Evolutionary conservation across 768 basidiomycete species (phyloP).

Genomic region (Naganishia antarctica): DNA sequence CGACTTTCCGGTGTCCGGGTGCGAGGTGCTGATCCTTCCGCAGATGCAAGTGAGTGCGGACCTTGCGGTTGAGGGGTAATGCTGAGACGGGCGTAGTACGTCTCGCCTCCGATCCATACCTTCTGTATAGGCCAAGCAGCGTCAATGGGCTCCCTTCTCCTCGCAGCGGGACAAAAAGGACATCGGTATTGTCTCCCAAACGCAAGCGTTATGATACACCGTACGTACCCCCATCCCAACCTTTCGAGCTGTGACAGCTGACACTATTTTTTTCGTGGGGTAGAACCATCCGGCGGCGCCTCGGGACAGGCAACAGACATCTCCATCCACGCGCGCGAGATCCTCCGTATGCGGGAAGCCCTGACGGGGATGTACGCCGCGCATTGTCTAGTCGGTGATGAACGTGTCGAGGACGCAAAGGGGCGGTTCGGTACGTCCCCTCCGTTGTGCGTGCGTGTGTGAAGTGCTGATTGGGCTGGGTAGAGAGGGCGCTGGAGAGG

Average conservation of each 20-base stretch:
- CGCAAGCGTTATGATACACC: constrained; percentile 97
- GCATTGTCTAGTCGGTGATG: constrained; percentile 69
- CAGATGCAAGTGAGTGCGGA: constrained; percentile 67
- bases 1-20: not conserved
- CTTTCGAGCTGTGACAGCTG: not conserved
- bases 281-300: constrained; percentile 94
- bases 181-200: constrained; percentile 89
- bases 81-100: constrained; percentile 59
- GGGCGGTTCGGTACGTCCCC: constrained; percentile 67
- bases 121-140: constrained; percentile 94
- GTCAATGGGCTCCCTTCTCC: constrained; percentile 89
- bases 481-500: constrained; percentile 82
- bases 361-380: constrained; percentile 83
- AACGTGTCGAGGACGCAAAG: constrained; percentile 62
- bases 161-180: constrained; percentile 82
- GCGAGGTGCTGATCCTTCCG: constrained; percentile 2
- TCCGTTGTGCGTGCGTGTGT: constrained; percentile 1
- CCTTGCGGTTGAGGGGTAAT: not conserved
- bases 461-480: not conserved
- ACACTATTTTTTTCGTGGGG: constrained; percentile 14
- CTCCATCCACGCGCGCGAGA: constrained; percentile 95
- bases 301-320: constrained; percentile 94
- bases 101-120: constrained; percentile 90
- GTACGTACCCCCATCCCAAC: constrained; percentile 55
- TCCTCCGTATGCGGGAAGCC: constrained; percentile 75